phyloP scores from a whole-genome alignment of 2,329 filamentous ascomycete genomes.

The Fusarium nematophilum region DNA sequence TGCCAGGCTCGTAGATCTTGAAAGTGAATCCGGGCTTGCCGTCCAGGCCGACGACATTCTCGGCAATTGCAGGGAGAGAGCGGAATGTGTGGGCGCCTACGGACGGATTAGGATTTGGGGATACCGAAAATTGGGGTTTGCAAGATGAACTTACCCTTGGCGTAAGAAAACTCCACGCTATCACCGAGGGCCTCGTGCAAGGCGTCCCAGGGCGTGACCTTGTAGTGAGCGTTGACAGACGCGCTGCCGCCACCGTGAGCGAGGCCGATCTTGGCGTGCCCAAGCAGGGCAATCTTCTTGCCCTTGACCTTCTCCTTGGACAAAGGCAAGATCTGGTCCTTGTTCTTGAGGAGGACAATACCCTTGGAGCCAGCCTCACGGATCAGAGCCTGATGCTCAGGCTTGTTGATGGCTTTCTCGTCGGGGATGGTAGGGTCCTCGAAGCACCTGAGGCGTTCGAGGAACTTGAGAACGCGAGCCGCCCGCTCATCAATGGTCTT shows the following conservation, averaged over 20 bases:
- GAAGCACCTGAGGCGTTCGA: constrained; percentile 45
- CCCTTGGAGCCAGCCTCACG: constrained; percentile 59
- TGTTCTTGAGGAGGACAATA: constrained; percentile 72
- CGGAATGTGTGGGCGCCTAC: constrained; percentile 45
- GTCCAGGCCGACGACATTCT: constrained; percentile 46
- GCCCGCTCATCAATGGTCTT: constrained; percentile 46
- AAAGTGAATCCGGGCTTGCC: constrained; percentile 49
- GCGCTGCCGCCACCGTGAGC: constrained; percentile 54
- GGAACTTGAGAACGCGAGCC: constrained; percentile 44
- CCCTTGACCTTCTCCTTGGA: constrained; percentile 49
- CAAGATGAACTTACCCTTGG: constrained; percentile 38
- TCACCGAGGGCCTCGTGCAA: constrained; percentile 43
- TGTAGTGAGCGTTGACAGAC: constrained; percentile 50
- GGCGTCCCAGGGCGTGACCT: constrained; percentile 50
- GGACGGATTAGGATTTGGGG: background rate
- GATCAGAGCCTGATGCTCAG: constrained; percentile 47
- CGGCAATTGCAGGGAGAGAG: constrained; percentile 38
- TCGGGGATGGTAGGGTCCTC: constrained; percentile 44
- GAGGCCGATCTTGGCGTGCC: constrained; percentile 49
- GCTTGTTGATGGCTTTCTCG: constrained; percentile 46
- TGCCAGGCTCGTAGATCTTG: constrained; percentile 45
- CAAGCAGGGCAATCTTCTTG: constrained; percentile 49
- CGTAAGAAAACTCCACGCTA: constrained; percentile 44
- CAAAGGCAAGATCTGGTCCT: constrained; percentile 67
- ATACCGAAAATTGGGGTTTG: rapidly evolving